Evolutionary conservation across 2,329 filamentous ascomycete species (phyloP).

Genomic region (Aureobasidium sp.): DNA sequence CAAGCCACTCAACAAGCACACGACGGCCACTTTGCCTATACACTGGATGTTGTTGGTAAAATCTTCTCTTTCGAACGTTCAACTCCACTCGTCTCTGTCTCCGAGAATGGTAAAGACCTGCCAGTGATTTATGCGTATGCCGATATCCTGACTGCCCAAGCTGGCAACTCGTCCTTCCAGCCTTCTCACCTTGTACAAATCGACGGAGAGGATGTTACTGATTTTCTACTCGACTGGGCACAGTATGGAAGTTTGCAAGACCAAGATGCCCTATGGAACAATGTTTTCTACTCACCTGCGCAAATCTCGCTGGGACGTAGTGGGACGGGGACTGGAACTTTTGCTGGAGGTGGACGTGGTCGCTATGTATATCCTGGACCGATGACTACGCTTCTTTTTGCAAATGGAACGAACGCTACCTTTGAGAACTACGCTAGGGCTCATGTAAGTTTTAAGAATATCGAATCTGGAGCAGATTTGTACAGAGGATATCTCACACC

Average conservation of each 20-base stretch:
- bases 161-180: constrained; percentile 34
- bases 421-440: constrained; percentile 39
- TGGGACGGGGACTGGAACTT: constrained; percentile 37
- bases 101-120: constrained; percentile 49
- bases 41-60: constrained; percentile 46
- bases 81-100: constrained; percentile 52
- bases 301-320: constrained; percentile 34
- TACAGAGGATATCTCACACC: constrained; percentile 31
- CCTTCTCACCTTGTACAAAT: constrained; percentile 48
- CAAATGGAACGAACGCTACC: constrained; percentile 36
- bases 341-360: constrained; percentile 38
- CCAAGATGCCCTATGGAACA: constrained; percentile 49
- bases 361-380: constrained; percentile 38
- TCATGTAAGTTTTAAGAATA: constrained; percentile 32
- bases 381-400: constrained; percentile 37
- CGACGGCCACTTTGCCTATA: constrained; percentile 57
- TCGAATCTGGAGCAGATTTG: constrained; percentile 36
- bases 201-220: constrained; percentile 25
- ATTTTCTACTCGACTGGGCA: background rate
- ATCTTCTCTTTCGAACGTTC: constrained; percentile 46
- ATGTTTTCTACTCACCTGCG: constrained; percentile 41
- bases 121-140: constrained; percentile 51
- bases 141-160: constrained; percentile 38
- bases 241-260: constrained; percentile 10
- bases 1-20: constrained; percentile 49